Evolutionary conservation across 768 basidiomycete genomes (phyloP).

Genomic region (Hypsizygus marmoreus): DNA sequence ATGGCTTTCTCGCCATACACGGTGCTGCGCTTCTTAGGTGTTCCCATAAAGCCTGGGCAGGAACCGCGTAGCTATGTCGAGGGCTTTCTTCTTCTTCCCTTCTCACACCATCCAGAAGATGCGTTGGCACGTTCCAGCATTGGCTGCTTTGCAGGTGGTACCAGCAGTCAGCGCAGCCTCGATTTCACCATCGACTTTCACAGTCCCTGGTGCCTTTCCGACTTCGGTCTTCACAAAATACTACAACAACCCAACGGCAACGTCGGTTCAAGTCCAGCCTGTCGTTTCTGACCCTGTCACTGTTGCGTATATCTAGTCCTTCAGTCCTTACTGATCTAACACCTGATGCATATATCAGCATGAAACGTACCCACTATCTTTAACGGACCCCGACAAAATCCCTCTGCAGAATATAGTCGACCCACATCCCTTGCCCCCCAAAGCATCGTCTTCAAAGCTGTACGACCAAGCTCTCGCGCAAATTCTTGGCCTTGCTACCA

Average conservation of each 20-base stretch:
- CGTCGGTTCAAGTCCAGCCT: conserved; percentile 74
- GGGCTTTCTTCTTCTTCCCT: no score
- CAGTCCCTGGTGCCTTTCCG: conserved; percentile 65
- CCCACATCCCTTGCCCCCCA: conserved; percentile 66
- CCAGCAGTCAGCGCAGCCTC: conserved; percentile 15
- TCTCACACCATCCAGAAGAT: no score
- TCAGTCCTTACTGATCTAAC: neutral
- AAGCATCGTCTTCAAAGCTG: conserved; percentile 46
- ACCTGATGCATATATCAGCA: conserved; percentile 39
- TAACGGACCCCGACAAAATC: conserved; percentile 65
- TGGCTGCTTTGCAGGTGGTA: conserved; percentile 3
- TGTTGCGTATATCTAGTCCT: conserved; percentile 33
- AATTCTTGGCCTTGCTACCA: conserved; percentile 54
- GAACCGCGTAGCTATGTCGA: no score
- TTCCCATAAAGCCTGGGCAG: no score
- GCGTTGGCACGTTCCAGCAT: conserved; percentile 5
- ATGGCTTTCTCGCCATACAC: no score
- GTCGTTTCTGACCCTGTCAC: conserved; percentile 72
- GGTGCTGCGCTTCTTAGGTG: no score
- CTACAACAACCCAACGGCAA: conserved; percentile 74
- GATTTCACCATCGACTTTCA: conserved; percentile 47
- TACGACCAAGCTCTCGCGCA: conserved; percentile 57
- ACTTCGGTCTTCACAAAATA: conserved; percentile 65
- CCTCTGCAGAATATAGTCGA: conserved; percentile 61
- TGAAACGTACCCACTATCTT: conserved; percentile 53